phyloP scores from a whole-genome alignment of 345 rosid species.

The Dovyalis caffra region DNA sequence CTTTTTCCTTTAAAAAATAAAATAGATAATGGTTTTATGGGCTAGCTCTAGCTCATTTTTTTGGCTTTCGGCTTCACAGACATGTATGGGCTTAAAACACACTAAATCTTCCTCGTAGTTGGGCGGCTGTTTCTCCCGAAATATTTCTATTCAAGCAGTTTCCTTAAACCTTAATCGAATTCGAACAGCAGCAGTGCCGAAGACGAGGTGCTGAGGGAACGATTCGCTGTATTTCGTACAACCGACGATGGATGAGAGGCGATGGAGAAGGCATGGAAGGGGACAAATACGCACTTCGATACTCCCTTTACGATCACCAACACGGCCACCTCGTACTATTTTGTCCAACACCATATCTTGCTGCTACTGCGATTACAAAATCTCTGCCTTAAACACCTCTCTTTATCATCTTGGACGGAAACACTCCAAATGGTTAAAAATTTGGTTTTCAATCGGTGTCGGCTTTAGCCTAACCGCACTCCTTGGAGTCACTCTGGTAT shows the following conservation, averaged over 20 bases:
- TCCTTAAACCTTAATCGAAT: too few relatives aligned
- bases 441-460: slow-evolving; percentile 86
- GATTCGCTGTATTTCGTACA: too few relatives aligned
- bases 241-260: slow-evolving; percentile 24
- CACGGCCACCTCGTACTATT: not conserved
- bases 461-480: slow-evolving; percentile 64
- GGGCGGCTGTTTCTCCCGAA: too few relatives aligned
- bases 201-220: too few relatives aligned
- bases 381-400: slow-evolving; percentile 40
- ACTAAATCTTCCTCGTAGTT: too few relatives aligned
- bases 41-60: too few relatives aligned
- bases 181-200: too few relatives aligned
- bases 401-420: slow-evolving; percentile 64
- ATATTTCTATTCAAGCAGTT: too few relatives aligned
- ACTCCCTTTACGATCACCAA: slow-evolving; percentile 12
- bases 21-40: too few relatives aligned
- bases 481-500: slow-evolving; percentile 44
- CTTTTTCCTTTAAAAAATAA: too few relatives aligned
- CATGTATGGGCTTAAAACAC: too few relatives aligned
- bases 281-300: slow-evolving; percentile 4
- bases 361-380: slow-evolving; percentile 63
- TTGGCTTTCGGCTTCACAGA: too few relatives aligned
- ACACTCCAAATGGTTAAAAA: slow-evolving; percentile 39
- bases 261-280: slow-evolving; percentile 35
- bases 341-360: slow-evolving; percentile 25